These are phyloP conservation scores for Neurospora hispaniola DNA, from an alignment of 495 filamentous ascomycete species.

Conservation along the genomic window DNA sequence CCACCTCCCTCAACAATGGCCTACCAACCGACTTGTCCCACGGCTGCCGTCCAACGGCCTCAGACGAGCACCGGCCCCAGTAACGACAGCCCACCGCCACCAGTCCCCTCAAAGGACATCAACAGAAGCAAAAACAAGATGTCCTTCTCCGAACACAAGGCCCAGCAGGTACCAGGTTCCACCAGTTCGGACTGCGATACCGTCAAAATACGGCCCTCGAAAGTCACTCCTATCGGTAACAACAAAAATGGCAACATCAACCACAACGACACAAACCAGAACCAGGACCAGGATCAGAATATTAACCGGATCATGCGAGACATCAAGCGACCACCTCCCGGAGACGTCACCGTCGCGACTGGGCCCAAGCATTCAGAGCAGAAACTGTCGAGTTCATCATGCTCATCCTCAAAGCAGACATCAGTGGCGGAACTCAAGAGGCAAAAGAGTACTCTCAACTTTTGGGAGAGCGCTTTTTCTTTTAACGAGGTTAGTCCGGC, in stretches of 20 bases:
- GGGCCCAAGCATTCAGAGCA: conserved; percentile 8
- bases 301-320: conserved; percentile 18
- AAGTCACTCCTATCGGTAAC: not conserved
- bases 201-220: conserved; percentile 25
- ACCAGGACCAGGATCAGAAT: not conserved
- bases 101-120: not conserved
- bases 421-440: conserved; percentile 24
- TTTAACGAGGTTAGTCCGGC: conserved; percentile 29
- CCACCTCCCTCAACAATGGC: not conserved
- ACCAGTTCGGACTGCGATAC: conserved; percentile 27
- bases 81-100: not conserved
- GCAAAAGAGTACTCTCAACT: conserved; percentile 31
- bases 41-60: not conserved
- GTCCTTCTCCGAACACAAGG: conserved; percentile 33
- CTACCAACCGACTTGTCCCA: not conserved
- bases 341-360: conserved; percentile 15
- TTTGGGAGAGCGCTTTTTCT: conserved; percentile 38
- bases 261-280: not conserved
- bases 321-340: conserved; percentile 27
- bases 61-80: not conserved
- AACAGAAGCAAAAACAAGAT: not conserved
- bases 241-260: not conserved
- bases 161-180: conserved; percentile 14
- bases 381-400: conserved; percentile 13
- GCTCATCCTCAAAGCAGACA: not conserved